Evolutionary conservation across 2,329 filamentous ascomycete genomes (phyloP).

Genomic region (Magnaporthiopsis rhizophila): DNA sequence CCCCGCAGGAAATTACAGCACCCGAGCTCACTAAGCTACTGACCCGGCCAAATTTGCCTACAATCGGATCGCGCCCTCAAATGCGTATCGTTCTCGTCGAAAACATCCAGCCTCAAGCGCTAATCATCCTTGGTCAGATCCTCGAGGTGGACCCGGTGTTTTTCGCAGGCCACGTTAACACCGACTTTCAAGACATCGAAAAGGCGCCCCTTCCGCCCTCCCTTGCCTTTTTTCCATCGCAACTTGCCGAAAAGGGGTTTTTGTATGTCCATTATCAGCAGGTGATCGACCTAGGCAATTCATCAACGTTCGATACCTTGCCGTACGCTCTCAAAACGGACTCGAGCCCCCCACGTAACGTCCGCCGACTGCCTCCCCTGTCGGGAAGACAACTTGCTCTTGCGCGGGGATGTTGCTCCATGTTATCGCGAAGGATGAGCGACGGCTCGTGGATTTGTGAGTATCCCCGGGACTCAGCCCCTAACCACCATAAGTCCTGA

Average conservation of each 20-base stretch:
- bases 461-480: not conserved
- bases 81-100: slow-evolving; percentile 14
- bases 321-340: slow-evolving; percentile 10
- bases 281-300: slow-evolving; percentile 11
- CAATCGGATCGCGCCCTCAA: not conserved
- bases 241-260: slow-evolving; percentile 10
- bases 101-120: slow-evolving; percentile 11
- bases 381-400: slow-evolving; percentile 10
- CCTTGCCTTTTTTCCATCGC: slow-evolving; percentile 12
- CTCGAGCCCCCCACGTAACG: slow-evolving; percentile 9
- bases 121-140: slow-evolving; percentile 10
- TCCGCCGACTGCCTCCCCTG: slow-evolving; percentile 9
- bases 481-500: not conserved
- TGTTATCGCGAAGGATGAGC: slow-evolving; percentile 6
- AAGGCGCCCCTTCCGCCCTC: slow-evolving; percentile 14
- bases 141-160: slow-evolving; percentile 15
- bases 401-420: slow-evolving; percentile 10
- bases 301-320: slow-evolving; percentile 5
- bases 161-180: slow-evolving; percentile 14
- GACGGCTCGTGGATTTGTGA: slow-evolving; percentile 9
- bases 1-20: not conserved
- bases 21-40: not conserved
- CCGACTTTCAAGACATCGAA: slow-evolving; percentile 14
- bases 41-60: slow-evolving; percentile 4
- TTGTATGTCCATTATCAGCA: slow-evolving; percentile 14